Conservation (phyloP, 139 green algal species). For the Tetratostichococcus sp. region DNA sequence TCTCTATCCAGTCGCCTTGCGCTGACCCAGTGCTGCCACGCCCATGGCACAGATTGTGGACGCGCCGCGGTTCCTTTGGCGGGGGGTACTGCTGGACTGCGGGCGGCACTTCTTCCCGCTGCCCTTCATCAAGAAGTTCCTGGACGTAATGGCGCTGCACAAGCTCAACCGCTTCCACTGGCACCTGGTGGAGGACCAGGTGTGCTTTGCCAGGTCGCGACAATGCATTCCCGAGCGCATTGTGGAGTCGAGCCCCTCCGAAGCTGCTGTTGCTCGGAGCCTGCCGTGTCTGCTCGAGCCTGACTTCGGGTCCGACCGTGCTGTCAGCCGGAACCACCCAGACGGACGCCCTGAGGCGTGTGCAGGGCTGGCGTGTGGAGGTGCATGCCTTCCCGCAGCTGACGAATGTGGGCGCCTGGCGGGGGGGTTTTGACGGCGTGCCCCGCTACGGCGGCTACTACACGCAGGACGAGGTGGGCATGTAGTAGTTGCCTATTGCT, state of each 20-base stretch:
- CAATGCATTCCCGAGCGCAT: too few species aligned
- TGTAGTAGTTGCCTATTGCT: too few species aligned
- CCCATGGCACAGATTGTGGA: conserved; percentile 51
- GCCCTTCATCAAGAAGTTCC: conserved; percentile 42
- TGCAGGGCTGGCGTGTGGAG: conserved; percentile 59
- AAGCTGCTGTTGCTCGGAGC: too few species aligned
- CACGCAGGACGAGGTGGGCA: conserved; percentile 40
- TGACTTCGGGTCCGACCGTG: too few species aligned
- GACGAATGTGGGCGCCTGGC: conserved; percentile 47
- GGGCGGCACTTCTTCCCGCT: conserved; percentile 54
- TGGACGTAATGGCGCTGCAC: conserved; percentile 51
- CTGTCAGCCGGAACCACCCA: too few species aligned
- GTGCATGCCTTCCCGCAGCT: conserved; percentile 45
- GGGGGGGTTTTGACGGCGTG: background rate
- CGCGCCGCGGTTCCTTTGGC: conserved; percentile 46
- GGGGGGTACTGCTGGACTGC: conserved; percentile 57
- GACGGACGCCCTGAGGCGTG: too few species aligned
- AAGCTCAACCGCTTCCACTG: conserved; percentile 67
- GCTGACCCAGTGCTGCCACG: too few species aligned
- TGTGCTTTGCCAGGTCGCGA: too few species aligned
- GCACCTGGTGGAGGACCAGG: conserved; percentile 67
- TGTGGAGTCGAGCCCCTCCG: too few species aligned
- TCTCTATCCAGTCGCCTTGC: too few species aligned
- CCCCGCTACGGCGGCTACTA: conserved; percentile 52
- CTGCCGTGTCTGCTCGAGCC: background rate